These are phyloP conservation scores for Paspalum notatum DNA, from an alignment of 176 grass and related monocot species.

Conservation along the genomic window DNA sequence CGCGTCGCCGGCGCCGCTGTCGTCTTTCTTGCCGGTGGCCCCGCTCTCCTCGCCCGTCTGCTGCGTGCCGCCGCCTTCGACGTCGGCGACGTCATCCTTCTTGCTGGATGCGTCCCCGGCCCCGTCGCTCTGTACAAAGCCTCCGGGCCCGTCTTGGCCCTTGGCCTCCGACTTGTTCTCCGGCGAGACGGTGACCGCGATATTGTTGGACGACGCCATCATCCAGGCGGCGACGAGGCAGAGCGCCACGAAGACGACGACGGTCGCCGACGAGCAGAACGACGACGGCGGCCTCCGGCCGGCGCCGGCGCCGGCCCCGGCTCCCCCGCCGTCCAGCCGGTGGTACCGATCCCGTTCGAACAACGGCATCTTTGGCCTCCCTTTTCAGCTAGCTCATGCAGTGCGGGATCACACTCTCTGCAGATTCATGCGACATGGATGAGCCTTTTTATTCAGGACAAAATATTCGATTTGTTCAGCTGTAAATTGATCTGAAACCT, in stretches of 20 bases:
- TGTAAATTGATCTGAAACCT: neutral
- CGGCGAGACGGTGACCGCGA: slow-evolving; percentile 45
- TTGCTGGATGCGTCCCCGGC: neutral
- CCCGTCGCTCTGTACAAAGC: too few species aligned
- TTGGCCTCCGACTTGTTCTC: slow-evolving; percentile 40
- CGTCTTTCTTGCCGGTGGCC: neutral
- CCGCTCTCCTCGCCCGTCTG: neutral
- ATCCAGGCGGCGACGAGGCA: slow-evolving; percentile 86
- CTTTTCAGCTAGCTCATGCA: slow-evolving; percentile 33
- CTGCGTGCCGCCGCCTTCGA: neutral
- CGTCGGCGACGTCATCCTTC: neutral
- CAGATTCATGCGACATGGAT: neutral
- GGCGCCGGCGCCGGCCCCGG: neutral
- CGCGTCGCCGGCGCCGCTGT: neutral
- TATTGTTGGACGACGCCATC: slow-evolving; percentile 67
- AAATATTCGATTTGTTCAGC: neutral
- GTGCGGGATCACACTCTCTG: neutral
- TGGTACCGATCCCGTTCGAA: slow-evolving; percentile 67
- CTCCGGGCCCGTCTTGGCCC: slow-evolving; percentile 12
- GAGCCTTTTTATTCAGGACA: neutral
- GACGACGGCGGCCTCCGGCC: slow-evolving; percentile 52
- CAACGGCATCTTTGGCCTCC: slow-evolving; percentile 53
- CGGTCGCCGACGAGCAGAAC: slow-evolving; percentile 63
- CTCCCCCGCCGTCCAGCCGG: slow-evolving; percentile 26
- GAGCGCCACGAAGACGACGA: slow-evolving; percentile 71